Evolutionary conservation across 306 rosid genomes (phyloP).

Genomic region (Begonia fuchsioides): DNA sequence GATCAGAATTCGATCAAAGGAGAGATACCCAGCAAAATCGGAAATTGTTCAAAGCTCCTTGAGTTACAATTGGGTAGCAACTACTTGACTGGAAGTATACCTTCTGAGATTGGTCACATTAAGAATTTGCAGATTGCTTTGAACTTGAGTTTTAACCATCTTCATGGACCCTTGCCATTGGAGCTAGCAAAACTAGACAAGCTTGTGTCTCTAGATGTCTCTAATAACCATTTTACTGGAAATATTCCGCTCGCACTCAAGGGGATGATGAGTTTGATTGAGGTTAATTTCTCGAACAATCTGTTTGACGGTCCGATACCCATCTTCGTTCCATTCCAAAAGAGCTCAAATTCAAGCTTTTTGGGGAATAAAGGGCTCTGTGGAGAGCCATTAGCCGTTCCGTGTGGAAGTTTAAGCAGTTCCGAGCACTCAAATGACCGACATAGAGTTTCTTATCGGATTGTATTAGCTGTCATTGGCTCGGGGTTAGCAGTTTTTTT

Average conservation of each 20-base stretch:
- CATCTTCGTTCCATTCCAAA: conserved; percentile 74
- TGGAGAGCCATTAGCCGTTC: conserved; percentile 68
- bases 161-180: conserved; percentile 59
- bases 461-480: conserved; percentile 76
- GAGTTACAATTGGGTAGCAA: conserved; percentile 78
- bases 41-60: conserved; percentile 74
- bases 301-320: conserved; percentile 70
- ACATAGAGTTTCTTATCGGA: conserved; percentile 84
- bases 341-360: conserved; percentile 75
- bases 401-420: conserved; percentile 38
- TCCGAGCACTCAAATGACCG: conserved; percentile 34
- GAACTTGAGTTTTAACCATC: conserved; percentile 87
- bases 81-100: conserved; percentile 61
- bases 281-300: conserved; percentile 91
- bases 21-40: conserved; percentile 84
- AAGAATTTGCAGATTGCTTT: conserved; percentile 93
- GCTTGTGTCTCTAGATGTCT: conserved; percentile 85
- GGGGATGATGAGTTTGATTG: conserved; percentile 97
- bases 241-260: conserved; percentile 60
- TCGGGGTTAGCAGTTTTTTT: conserved; percentile 79
- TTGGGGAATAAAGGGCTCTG: conserved; percentile 75
- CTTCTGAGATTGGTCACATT: conserved; percentile 78
- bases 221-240: conserved; percentile 74
- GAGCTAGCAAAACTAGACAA: conserved; percentile 91
- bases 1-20: conserved; percentile 79